Percentiles rank a stretch among this genome's conserved stretches.
Evolutionary conservation across 2,329 filamentous ascomycete species (phyloP).

Genomic region (Periconia digitata): DNA sequence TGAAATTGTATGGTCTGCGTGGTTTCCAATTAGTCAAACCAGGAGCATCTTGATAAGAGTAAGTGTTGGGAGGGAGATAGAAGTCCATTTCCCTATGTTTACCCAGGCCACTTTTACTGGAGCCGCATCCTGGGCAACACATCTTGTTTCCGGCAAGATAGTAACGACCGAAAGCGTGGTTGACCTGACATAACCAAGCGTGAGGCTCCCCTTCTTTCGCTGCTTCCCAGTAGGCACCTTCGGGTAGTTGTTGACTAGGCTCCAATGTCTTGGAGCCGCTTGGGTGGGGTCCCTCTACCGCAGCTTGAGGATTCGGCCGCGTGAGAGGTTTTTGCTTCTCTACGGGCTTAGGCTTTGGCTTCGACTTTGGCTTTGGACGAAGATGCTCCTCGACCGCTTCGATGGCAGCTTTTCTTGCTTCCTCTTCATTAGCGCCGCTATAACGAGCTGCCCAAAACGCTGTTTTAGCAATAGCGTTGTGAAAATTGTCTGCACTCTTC

Average conservation of each 20-base stretch:
- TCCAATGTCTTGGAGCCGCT: conserved; percentile 31
- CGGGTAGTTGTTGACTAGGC: conserved; percentile 25
- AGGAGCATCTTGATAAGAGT: conserved; percentile 21
- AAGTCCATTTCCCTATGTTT: conserved; percentile 27
- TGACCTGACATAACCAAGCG: conserved; percentile 32
- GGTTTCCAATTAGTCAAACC: conserved; percentile 18
- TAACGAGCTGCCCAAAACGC: conserved; percentile 22
- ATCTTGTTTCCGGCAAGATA: conserved; percentile 29
- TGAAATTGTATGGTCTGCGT: conserved; percentile 18
- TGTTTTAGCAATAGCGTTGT: conserved; percentile 30
- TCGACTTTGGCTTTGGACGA: conserved; percentile 11
- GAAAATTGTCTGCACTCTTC: conserved; percentile 10
- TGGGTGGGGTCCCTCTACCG: no score
- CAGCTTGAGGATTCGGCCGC: no score
- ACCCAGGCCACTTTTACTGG: conserved; percentile 10
- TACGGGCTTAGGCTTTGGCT: no score
- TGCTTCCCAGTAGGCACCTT: conserved; percentile 17
- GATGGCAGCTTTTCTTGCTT: conserved; percentile 15
- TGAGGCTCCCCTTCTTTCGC: conserved; percentile 10
- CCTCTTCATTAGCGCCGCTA: conserved; percentile 9
- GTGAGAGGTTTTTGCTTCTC: no score
- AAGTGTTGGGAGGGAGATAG: conserved; percentile 19
- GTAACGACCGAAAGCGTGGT: conserved; percentile 32
- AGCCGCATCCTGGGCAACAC: conserved; percentile 26
- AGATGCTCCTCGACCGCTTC: conserved; percentile 16